Percentiles rank a stretch among this genome's conserved stretches.
These are phyloP conservation scores for Phytophthora sojae DNA, from an alignment of 352 stramenopile species.

Conservation along the genomic window DNA sequence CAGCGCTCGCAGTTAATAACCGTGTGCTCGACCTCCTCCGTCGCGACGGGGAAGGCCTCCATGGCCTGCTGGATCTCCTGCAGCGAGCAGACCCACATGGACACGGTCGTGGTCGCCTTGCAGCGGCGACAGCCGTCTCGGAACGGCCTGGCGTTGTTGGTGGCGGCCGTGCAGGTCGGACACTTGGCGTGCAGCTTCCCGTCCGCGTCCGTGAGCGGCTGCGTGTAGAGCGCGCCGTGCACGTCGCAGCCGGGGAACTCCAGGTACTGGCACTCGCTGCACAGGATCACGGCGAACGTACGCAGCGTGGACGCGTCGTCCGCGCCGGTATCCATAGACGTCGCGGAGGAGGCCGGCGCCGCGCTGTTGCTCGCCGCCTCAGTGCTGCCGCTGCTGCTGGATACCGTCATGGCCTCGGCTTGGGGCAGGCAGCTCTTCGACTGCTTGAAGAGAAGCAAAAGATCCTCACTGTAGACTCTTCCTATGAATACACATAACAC, in stretches of 20 bases:
- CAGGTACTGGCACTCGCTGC: constrained; percentile 82
- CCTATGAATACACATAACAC: constrained; percentile 2
- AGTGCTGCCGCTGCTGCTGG: constrained; percentile 38
- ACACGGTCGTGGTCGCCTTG: constrained; percentile 71
- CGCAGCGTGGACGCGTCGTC: constrained; percentile 46
- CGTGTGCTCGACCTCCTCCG: constrained; percentile 82
- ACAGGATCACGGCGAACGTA: constrained; percentile 83
- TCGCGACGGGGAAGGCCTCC: constrained; percentile 65
- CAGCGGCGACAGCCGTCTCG: constrained; percentile 86
- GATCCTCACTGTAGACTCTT: constrained; percentile 2
- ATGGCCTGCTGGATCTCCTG: constrained; percentile 74
- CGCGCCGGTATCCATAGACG: background rate
- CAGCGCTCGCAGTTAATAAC: constrained; percentile 78
- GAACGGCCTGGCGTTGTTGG: constrained; percentile 86
- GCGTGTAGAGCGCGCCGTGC: constrained; percentile 84
- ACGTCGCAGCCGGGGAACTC: constrained; percentile 91
- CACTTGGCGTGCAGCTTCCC: constrained; percentile 77
- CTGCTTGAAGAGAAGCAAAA: constrained; percentile 23
- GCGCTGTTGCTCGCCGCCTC: constrained; percentile 15
- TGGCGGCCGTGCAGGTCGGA: constrained; percentile 80
- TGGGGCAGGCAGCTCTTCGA: constrained; percentile 2
- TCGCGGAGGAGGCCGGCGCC: background rate
- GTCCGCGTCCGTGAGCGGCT: constrained; percentile 47
- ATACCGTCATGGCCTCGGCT: constrained; percentile 48
- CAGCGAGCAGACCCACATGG: constrained; percentile 77